phyloP scores from a whole-genome alignment of 2,329 filamentous ascomycete genomes.

The Trichoderma sp. region DNA sequence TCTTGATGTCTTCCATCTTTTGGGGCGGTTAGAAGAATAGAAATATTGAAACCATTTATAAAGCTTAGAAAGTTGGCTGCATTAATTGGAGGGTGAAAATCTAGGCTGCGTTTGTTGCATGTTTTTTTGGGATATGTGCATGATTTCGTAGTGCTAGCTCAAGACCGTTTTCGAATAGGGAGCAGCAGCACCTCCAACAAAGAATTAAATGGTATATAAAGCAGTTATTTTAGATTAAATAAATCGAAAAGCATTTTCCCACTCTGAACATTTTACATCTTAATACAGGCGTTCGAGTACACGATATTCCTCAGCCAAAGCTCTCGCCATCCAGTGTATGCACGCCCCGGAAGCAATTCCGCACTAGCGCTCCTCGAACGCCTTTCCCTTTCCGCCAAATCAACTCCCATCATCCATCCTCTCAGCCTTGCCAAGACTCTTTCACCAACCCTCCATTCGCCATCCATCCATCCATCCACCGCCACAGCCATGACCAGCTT shows the following conservation, averaged over 20 bases:
- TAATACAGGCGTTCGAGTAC: neutral
- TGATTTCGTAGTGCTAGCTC: neutral
- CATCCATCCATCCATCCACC: neutral
- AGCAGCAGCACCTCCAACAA: neutral
- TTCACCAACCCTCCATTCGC: neutral
- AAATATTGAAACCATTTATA: neutral
- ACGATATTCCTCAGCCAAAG: neutral
- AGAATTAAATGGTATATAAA: neutral
- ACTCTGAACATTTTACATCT: neutral
- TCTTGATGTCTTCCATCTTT: conserved; percentile 35
- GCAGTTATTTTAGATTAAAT: no score
- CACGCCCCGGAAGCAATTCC: conserved; percentile 22
- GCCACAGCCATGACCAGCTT: conserved; percentile 22
- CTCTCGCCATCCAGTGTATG: neutral
- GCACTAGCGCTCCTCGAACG: conserved; percentile 18
- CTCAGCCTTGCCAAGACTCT: conserved; percentile 12
- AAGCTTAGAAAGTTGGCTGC: neutral
- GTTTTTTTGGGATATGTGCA: conserved; percentile 18
- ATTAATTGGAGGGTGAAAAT: neutral
- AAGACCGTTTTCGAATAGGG: neutral
- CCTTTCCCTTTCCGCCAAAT: conserved; percentile 11
- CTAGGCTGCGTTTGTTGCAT: conserved; percentile 22
- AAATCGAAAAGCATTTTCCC: no score
- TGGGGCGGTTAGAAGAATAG: neutral
- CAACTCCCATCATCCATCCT: neutral